A percentile compares a stretch with the other conserved stretches of the same genome.
Conservation (phyloP, 177 flowering plant species). For the Vitis hybrid region DNA sequence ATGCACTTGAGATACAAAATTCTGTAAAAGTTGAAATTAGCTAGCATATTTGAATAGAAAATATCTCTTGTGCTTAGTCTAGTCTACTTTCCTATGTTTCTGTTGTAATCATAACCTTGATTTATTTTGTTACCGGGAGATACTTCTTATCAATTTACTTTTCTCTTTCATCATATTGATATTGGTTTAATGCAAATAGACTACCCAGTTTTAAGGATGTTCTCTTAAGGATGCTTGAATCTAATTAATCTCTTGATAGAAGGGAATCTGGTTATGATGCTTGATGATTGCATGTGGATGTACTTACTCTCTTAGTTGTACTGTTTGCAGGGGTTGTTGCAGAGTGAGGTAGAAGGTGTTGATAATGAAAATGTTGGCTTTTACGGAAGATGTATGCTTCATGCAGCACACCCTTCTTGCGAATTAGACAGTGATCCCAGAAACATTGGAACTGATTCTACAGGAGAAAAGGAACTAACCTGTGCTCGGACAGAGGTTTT, state of each 20-base stretch:
- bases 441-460: constrained; percentile 14
- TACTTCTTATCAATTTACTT: background rate
- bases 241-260: too few species aligned
- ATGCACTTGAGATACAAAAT: too few species aligned
- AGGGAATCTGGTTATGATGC: too few species aligned
- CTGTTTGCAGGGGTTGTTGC: constrained; percentile 56
- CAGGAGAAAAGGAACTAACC: constrained; percentile 28
- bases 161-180: background rate
- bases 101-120: background rate
- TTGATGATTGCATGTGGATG: background rate
- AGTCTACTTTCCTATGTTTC: background rate
- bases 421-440: constrained; percentile 18
- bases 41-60: background rate
- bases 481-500: constrained; percentile 73
- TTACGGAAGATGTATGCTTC: constrained; percentile 58
- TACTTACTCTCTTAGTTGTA: background rate
- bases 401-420: constrained; percentile 31
- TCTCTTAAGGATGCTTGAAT: background rate
- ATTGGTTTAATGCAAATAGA: background rate
- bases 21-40: background rate
- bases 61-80: background rate
- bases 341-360: constrained; percentile 69
- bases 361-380: constrained; percentile 58
- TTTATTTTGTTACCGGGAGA: background rate
- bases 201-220: background rate